These are phyloP conservation scores for Actinomortierella ambigua DNA, from an alignment of 371 early-diverging fungal genomes.

Conservation along the genomic window DNA sequence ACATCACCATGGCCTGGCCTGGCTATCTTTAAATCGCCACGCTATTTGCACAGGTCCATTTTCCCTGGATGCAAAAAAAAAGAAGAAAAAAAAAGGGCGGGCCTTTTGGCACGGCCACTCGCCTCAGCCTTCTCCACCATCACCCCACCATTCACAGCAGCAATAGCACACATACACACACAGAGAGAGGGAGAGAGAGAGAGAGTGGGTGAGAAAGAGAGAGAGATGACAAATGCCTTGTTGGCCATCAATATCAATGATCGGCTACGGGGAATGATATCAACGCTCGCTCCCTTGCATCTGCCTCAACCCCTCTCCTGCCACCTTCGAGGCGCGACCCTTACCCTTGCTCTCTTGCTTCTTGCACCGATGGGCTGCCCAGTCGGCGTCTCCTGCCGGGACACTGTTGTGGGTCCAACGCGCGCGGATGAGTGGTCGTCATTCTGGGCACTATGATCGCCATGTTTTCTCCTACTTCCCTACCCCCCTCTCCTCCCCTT, in stretches of 20 bases:
- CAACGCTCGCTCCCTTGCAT: neutral
- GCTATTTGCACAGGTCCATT: neutral
- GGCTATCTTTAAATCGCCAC: neutral
- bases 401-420: too few relatives aligned
- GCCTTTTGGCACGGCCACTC: too few relatives aligned
- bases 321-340: too few relatives aligned
- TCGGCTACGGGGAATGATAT: neutral
- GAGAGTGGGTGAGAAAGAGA: neutral
- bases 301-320: too few relatives aligned
- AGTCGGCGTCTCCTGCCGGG: too few relatives aligned
- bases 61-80: neutral
- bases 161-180: neutral
- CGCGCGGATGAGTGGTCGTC: too few relatives aligned
- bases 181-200: neutral
- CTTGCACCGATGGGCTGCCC: too few relatives aligned
- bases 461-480: neutral
- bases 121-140: too few relatives aligned
- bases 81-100: too few relatives aligned
- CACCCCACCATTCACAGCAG: neutral
- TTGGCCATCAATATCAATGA: neutral
- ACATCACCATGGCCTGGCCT: neutral
- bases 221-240: neutral
- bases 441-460: neutral
- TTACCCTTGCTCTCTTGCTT: too few relatives aligned
- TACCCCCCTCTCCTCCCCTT: neutral